Percentiles rank a stretch among this genome's conserved stretches.
Conservation (phyloP, 345 rosid genomes). For the Rhodamnia rubescens region DNA sequence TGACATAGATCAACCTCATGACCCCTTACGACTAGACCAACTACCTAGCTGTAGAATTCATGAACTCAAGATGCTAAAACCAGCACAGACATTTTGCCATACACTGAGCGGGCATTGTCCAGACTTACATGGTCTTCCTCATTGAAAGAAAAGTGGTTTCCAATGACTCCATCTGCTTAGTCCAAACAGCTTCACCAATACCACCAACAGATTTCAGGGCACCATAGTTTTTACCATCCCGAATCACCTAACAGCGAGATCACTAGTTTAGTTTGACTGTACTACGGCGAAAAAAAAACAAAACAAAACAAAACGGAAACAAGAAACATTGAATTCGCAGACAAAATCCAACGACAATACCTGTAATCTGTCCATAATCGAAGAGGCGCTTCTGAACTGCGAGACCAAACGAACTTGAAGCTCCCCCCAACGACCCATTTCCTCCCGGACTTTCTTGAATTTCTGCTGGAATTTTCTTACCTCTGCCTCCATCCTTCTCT, state of each 20-base stretch:
- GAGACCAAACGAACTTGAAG: conserved; percentile 53
- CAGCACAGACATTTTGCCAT: neutral
- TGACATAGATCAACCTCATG: neutral
- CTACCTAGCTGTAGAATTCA: neutral
- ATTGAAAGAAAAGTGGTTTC: conserved; percentile 41
- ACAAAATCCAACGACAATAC: neutral
- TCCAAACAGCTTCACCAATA: conserved; percentile 41
- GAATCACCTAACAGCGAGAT: conserved; percentile 28
- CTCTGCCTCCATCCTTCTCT: conserved; percentile 42
- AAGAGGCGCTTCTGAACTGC: conserved; percentile 52
- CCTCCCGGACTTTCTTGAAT: conserved; percentile 44
- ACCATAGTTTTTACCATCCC: conserved; percentile 40
- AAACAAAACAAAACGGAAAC: neutral
- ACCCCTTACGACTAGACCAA: neutral
- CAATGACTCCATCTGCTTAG: conserved; percentile 65
- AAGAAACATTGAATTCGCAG: neutral
- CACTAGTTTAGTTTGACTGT: neutral
- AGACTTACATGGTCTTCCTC: conserved; percentile 44
- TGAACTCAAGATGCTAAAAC: neutral
- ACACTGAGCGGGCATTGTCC: neutral
- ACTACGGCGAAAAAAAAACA: neutral
- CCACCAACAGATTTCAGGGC: conserved; percentile 39
- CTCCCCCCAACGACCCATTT: conserved; percentile 57
- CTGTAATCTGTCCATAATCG: conserved; percentile 61
- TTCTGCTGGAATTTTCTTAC: conserved; percentile 65